Evolutionary conservation across 306 rosid species (phyloP).

Genomic region (Medicago truncatula): DNA sequence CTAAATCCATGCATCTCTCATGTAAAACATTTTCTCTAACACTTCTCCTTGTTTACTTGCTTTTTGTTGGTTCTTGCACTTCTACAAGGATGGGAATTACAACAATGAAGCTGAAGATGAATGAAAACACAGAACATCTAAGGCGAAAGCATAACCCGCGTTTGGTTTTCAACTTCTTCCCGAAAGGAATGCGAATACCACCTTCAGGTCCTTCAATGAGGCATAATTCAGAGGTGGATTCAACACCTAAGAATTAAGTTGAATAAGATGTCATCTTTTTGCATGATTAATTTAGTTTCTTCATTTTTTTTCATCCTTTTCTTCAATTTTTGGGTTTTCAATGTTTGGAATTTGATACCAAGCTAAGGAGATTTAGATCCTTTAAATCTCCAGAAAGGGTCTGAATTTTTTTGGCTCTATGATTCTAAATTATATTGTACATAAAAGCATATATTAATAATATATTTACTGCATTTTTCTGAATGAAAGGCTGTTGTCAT

Average conservation of each 20-base stretch:
- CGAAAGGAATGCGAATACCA: conserved; percentile 69
- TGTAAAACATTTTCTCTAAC: conserved; percentile 39
- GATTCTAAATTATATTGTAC: conserved; percentile 42
- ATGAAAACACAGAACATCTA: conserved; percentile 37
- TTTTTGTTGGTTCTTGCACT: conserved; percentile 56
- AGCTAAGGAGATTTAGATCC: conserved; percentile 33
- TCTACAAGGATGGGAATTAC: conserved; percentile 64
- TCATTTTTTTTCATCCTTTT: neutral
- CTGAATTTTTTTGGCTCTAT: conserved; percentile 34
- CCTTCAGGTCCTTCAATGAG: conserved; percentile 95
- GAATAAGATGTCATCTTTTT: conserved; percentile 1
- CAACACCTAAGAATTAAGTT: conserved; percentile 63
- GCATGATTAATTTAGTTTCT: conserved; percentile 22
- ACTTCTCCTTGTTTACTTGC: conserved; percentile 49
- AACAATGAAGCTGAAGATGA: conserved; percentile 38
- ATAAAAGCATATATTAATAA: conserved; percentile 34
- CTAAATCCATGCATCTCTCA: conserved; percentile 41
- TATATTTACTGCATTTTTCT: conserved; percentile 36
- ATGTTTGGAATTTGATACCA: conserved; percentile 46
- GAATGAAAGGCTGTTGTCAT: neutral
- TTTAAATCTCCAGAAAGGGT: conserved; percentile 22
- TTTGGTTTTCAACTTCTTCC: conserved; percentile 72
- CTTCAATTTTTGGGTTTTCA: conserved; percentile 25
- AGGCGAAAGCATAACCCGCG: conserved; percentile 23
- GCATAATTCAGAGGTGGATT: conserved; percentile 67